Conservation (phyloP, 768 basidiomycete species). For the Roridomyces roridus region DNA sequence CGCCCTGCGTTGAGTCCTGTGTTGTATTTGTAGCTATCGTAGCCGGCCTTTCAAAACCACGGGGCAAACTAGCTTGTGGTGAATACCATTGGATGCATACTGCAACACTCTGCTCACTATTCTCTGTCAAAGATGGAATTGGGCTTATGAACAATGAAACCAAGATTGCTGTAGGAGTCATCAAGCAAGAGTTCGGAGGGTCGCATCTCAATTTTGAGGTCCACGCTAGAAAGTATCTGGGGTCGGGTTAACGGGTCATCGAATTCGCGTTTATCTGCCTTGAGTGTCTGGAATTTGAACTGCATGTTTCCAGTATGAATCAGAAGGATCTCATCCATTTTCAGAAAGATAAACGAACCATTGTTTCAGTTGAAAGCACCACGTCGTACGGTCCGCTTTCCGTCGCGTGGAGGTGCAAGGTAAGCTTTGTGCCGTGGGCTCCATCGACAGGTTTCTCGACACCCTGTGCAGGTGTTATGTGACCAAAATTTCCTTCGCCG, state of each 20-base stretch:
- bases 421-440: background rate
- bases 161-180: too few species aligned
- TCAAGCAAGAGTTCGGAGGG: background rate
- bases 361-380: background rate
- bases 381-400: background rate
- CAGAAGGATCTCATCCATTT: too few species aligned
- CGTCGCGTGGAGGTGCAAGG: background rate
- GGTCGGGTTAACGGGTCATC: slow-evolving; percentile 1
- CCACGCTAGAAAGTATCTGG: slow-evolving; percentile 2
- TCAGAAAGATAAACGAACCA: background rate
- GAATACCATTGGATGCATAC: slow-evolving; percentile 9
- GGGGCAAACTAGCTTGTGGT: slow-evolving; percentile 1
- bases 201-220: slow-evolving; percentile 1
- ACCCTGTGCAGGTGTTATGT: too few species aligned
- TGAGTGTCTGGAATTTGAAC: slow-evolving; percentile 12
- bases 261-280: background rate
- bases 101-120: too few species aligned
- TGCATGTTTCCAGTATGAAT: background rate
- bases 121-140: too few species aligned
- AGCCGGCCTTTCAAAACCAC: slow-evolving; percentile 2
- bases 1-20: background rate
- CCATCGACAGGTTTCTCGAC: slow-evolving; percentile 2
- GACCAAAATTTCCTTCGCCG: background rate
- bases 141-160: too few species aligned
- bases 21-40: background rate